These are phyloP conservation scores for Rubia yunnanensis DNA, from an alignment of 257 asterid species.

Conservation along the genomic window DNA sequence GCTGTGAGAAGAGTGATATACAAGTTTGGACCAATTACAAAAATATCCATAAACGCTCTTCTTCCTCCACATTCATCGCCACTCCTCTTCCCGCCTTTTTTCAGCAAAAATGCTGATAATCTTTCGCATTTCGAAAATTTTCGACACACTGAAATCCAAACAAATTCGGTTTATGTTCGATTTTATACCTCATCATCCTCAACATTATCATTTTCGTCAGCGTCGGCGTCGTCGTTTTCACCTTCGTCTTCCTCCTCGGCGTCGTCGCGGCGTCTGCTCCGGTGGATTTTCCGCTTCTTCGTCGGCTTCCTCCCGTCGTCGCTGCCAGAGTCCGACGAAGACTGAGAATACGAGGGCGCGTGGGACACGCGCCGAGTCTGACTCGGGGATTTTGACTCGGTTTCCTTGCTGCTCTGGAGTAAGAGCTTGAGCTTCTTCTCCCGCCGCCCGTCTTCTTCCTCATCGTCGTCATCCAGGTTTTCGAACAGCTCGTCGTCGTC, in stretches of 20 bases:
- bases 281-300: conserved; percentile 61
- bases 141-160: conserved; percentile 6
- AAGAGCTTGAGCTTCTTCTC: conserved; percentile 79
- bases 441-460: conserved; percentile 52
- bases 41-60: conserved; percentile 11
- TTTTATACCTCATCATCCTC: conserved; percentile 30
- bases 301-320: conserved; percentile 38
- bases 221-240: conserved; percentile 24
- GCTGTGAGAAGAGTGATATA: conserved; percentile 13
- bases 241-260: conserved; percentile 28
- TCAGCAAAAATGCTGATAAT: background rate
- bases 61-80: conserved; percentile 2
- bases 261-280: conserved; percentile 23
- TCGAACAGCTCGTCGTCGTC: conserved; percentile 65
- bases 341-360: conserved; percentile 37
- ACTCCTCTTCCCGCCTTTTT: background rate
- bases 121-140: background rate
- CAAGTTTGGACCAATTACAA: conserved; percentile 28
- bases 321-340: conserved; percentile 26
- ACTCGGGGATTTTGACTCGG: conserved; percentile 21
- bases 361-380: conserved; percentile 40
- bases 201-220: conserved; percentile 28
- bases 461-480: conserved; percentile 30
- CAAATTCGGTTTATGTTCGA: background rate
- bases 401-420: conserved; percentile 32